phyloP scores from a whole-genome alignment of 2,329 filamentous ascomycete species.

The Diaporthe sp. region DNA sequence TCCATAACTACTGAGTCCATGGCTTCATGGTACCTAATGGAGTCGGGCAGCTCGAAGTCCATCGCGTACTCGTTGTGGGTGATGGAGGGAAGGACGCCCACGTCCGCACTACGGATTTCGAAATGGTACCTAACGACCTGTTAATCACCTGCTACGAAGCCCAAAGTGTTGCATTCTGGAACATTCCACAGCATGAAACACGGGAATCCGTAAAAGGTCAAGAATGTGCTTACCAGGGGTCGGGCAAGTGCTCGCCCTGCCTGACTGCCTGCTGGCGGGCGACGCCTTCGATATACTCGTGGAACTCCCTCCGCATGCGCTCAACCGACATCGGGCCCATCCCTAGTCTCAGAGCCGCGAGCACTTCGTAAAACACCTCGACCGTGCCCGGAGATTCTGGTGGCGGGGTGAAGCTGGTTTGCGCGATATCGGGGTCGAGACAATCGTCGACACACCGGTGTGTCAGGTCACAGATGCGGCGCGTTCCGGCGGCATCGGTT shows the following conservation, averaged over 20 bases:
- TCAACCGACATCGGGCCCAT: background rate
- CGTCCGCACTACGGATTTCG: background rate
- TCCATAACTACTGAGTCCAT: conserved; percentile 1
- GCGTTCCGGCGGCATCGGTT: background rate
- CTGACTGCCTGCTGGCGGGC: conserved; percentile 11
- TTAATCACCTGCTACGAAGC: too few species aligned
- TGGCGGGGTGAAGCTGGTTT: background rate
- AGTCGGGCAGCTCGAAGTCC: conserved; percentile 17
- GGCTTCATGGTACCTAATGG: conserved; percentile 9
- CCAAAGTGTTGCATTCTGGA: too few species aligned
- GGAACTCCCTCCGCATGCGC: conserved; percentile 8
- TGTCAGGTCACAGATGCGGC: background rate
- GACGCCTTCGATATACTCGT: background rate
- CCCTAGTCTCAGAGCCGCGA: background rate
- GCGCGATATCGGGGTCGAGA: background rate
- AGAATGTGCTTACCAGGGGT: background rate
- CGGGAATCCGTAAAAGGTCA: too few species aligned
- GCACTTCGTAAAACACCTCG: background rate
- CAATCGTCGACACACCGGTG: background rate
- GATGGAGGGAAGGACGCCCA: background rate
- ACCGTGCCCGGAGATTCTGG: background rate
- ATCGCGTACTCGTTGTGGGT: conserved; percentile 23
- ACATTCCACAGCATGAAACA: too few species aligned
- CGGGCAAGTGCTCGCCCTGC: background rate
- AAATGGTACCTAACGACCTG: background rate